These are phyloP conservation scores for Trichopus zeylanicus DNA, from an alignment of 116 monocot species.

Conservation along the genomic window DNA sequence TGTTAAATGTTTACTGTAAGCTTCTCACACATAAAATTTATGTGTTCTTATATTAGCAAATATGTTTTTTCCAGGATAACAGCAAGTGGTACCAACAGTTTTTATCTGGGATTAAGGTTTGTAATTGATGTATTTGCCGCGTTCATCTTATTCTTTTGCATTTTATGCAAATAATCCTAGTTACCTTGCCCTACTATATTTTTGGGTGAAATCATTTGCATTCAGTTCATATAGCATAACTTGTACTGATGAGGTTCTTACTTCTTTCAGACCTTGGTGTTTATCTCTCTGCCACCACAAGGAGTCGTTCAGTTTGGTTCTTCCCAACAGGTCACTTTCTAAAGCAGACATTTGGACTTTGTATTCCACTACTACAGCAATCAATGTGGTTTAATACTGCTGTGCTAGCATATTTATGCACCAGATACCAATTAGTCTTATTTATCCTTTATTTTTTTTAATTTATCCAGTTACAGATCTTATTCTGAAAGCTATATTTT, in stretches of 20 bases:
- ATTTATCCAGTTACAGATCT: background rate
- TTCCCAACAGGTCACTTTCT: conserved; percentile 46
- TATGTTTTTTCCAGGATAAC: conserved; percentile 30
- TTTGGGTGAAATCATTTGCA: no score
- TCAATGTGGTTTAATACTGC: no score
- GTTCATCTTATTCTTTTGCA: background rate
- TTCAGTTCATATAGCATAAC: background rate
- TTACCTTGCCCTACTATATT: background rate
- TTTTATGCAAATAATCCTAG: background rate
- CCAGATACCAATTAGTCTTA: no score
- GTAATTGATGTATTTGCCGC: background rate
- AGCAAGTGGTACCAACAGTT: conserved; percentile 43
- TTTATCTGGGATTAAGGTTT: conserved; percentile 71
- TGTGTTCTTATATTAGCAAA: background rate
- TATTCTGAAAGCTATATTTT: background rate
- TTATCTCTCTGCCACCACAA: conserved; percentile 41
- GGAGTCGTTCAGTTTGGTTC: conserved; percentile 87
- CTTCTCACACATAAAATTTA: no score
- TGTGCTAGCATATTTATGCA: no score
- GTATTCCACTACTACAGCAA: no score
- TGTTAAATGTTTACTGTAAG: no score
- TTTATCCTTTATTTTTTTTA: no score
- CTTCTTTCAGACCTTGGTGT: conserved; percentile 53
- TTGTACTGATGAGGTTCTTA: background rate
- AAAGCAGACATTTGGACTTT: no score